phyloP scores from a whole-genome alignment of 2,329 filamentous ascomycete species.

The Fonsecaea pedrosoi region DNA sequence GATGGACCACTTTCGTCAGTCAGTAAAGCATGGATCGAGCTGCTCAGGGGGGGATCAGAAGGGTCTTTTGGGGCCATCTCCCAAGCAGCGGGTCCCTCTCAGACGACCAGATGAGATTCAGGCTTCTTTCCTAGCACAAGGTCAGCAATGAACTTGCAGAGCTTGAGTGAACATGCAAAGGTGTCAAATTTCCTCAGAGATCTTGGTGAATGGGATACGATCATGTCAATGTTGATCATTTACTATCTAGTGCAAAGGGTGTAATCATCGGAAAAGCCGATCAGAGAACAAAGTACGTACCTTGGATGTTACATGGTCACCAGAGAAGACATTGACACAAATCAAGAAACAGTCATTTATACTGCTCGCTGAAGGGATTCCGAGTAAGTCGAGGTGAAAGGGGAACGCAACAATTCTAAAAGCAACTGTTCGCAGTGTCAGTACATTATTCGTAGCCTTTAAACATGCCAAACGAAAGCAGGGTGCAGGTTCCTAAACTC shows the following conservation, averaged over 20 bases:
- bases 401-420: neutral
- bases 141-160: slow-evolving; percentile 22
- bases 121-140: slow-evolving; percentile 13
- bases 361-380: neutral
- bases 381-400: neutral
- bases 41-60: neutral
- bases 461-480: neutral
- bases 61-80: neutral
- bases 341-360: neutral
- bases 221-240: slow-evolving; percentile 65
- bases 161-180: neutral
- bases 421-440: slow-evolving; percentile 3
- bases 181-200: slow-evolving; percentile 63
- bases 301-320: slow-evolving; percentile 2
- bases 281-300: slow-evolving; percentile 38
- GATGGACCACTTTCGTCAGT: neutral
- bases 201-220: slow-evolving; percentile 69
- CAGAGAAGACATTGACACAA: neutral
- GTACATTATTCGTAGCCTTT: neutral
- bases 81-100: neutral
- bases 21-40: neutral
- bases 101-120: neutral
- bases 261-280: slow-evolving; percentile 68
- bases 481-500: slow-evolving; percentile 53
- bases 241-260: slow-evolving; percentile 72